Evolutionary conservation across 2,329 filamentous ascomycete species (phyloP).

Genomic region (Colletotrichum scovillei): DNA sequence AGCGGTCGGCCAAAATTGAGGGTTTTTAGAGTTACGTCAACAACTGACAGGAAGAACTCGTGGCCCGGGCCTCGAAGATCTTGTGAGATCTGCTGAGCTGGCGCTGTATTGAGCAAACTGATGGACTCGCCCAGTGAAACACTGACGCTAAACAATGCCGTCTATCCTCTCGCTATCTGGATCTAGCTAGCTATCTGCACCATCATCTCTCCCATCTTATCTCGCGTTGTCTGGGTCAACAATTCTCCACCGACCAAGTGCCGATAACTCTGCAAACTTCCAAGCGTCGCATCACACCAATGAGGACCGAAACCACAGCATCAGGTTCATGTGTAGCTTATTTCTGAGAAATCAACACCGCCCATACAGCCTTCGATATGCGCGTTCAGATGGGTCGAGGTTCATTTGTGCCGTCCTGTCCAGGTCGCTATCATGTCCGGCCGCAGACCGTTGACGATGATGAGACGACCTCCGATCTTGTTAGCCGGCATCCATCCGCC

Average conservation of each 20-base stretch:
- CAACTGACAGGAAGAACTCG: slow-evolving; percentile 6
- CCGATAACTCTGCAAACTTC: slow-evolving; percentile 9
- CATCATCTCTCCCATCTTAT: neutral
- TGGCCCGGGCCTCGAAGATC: slow-evolving; percentile 14
- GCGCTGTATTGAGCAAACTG: neutral
- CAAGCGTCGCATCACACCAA: neutral
- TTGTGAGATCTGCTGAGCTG: neutral
- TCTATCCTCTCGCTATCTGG: neutral
- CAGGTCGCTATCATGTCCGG: neutral
- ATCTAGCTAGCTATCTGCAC: neutral
- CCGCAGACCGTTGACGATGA: too few species aligned
- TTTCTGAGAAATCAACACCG: too few species aligned
- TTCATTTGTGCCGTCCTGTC: too few species aligned
- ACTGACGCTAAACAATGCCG: neutral
- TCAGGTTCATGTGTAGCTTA: too few species aligned
- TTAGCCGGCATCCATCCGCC: slow-evolving; percentile 3
- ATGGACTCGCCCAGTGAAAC: slow-evolving; percentile 4
- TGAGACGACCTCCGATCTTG: too few species aligned
- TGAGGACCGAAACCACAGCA: too few species aligned
- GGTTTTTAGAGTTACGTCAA: slow-evolving; percentile 17
- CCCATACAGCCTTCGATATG: too few species aligned
- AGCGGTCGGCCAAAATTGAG: neutral
- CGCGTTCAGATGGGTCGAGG: too few species aligned
- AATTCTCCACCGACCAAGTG: neutral
- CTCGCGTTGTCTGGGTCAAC: neutral